Evolutionary conservation across 208 protist genomes (phyloP).

Genomic region (Leishmania gerbilli): DNA sequence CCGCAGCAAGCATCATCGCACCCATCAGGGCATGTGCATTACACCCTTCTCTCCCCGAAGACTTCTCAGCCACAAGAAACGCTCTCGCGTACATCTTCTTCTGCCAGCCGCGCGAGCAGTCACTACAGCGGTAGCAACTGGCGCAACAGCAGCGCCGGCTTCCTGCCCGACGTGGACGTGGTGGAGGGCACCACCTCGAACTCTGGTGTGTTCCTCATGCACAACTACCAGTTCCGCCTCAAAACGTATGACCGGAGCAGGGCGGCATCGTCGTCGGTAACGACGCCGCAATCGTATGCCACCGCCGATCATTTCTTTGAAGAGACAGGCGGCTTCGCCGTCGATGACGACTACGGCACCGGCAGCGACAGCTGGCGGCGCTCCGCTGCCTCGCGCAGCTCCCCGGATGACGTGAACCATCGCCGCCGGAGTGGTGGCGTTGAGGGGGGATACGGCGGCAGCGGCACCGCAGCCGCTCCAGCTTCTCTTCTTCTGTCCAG

Average conservation of each 20-base stretch:
- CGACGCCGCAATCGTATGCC: slow-evolving; percentile 14
- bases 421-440: not conserved
- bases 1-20: not conserved
- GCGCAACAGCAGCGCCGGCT: not conserved
- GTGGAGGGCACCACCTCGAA: slow-evolving; percentile 12
- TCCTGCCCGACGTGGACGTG: slow-evolving; percentile 11
- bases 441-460: not conserved
- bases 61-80: not conserved
- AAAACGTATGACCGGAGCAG: not conserved
- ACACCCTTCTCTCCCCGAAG: not conserved
- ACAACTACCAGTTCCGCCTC: slow-evolving; percentile 17
- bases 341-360: not conserved
- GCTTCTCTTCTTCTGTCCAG: not conserved
- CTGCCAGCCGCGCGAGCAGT: slow-evolving; percentile 2
- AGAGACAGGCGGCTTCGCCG: slow-evolving; percentile 6
- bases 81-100: slow-evolving; percentile 2
- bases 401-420: not conserved
- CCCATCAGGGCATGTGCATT: not conserved
- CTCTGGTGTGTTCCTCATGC: slow-evolving; percentile 1
- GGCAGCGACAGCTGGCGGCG: not conserved
- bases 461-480: not conserved
- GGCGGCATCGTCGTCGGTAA: not conserved
- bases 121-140: not conserved
- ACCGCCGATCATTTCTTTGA: not conserved
- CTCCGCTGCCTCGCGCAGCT: not conserved